Base-by-base conservation (phyloP, 371 early-diverging fungal genomes). In the Lichtheimia hyalospora region DNA sequence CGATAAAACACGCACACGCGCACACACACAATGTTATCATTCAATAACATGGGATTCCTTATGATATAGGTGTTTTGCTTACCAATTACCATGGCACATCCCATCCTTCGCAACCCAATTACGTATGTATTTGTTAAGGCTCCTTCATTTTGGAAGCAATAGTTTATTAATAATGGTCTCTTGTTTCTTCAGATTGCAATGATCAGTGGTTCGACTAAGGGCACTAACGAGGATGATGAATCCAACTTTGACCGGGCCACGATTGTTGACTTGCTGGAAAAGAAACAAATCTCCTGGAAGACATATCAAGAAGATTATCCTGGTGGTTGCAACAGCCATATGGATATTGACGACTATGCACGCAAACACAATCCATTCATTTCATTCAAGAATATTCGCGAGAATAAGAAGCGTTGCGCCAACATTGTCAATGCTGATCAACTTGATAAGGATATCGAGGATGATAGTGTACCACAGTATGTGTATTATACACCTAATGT, bases 311-410 rank as follows among this genome's bases (percentile, higher is more conserved):
- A 90, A 67, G 70, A 81, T 23, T 84, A 79, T 56, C 82, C 86
- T 15, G 83, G 84, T 7, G 58, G 57, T 58, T 61, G 83, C 59
- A 59, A 70, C 51, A 70, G 62, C 42, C 52, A 62, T 15, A 68
- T 69, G 63, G 58, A 60, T 6, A 69, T 61, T 41, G 65, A 53
- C 2, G 46, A 53, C 12, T 83, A 86, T 62, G 68, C 57, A 28
- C 72, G 86, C 46, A 87, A 82, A 51, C 85, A 86, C 61, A 83
- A 80, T 58, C 86, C 89, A 23, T 83, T 87, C 63, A 85, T 86
- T 8, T 77, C 81, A 1, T 82, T 82, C 60, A 73, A 64, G 41
- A 76, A 70, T 28, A 83, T 84, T 61, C 66, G 67, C 48, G 67
- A 48, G n/a, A 71, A 79, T 58, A 56, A 73, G 16, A 57, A 75